phyloP scores from a whole-genome alignment of 305 asterid species.

The Fraxinus greggii region DNA sequence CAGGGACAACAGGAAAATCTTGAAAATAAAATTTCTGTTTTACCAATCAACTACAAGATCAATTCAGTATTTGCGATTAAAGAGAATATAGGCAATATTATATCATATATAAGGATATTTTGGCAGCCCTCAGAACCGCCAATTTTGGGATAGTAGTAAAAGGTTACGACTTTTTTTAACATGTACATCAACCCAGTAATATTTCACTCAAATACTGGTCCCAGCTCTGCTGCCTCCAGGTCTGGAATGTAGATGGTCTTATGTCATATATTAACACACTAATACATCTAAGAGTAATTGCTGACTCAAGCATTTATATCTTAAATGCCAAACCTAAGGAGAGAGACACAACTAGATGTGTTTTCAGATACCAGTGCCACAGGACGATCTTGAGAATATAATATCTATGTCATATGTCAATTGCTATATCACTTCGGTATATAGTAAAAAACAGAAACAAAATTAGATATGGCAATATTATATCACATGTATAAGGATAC shows the following conservation, averaged over 20 bases:
- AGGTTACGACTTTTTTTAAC: neutral
- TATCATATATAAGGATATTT: neutral
- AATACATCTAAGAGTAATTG: neutral
- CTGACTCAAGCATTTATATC: neutral
- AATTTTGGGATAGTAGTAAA: neutral
- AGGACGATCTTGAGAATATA: neutral
- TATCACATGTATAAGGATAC: neutral
- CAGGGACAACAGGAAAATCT: neutral
- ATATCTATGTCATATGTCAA: neutral
- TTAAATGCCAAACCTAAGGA: neutral
- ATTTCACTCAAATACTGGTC: neutral
- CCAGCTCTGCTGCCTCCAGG: neutral
- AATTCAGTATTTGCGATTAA: neutral
- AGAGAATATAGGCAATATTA: neutral
- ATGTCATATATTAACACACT: neutral
- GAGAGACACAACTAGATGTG: neutral
- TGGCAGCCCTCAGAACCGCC: neutral
- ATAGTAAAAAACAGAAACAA: neutral
- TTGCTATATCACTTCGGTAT: neutral
- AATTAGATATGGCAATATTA: neutral
- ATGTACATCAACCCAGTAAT: neutral
- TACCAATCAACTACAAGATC: neutral
- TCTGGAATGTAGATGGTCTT: neutral
- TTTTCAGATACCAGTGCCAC: neutral
- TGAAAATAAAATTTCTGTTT: neutral